These are phyloP conservation scores for Flaveria robusta DNA, from an alignment of 129 eudicot genomes.

Conservation along the genomic window DNA sequence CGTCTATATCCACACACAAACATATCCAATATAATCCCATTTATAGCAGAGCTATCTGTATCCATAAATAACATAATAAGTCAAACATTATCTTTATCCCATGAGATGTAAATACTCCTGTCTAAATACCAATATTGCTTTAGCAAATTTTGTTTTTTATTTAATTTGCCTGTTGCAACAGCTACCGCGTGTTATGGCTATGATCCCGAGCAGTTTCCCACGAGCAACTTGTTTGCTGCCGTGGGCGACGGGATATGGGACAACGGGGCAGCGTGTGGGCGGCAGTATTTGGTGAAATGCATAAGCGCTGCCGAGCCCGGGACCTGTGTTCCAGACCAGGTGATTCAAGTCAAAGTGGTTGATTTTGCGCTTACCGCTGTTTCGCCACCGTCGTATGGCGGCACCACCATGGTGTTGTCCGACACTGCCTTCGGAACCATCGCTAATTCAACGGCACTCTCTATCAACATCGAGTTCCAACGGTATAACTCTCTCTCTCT, in stretches of 20 bases:
- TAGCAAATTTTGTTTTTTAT: background rate
- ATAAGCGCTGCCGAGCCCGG: slow-evolving; percentile 46
- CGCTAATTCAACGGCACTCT: slow-evolving; percentile 33
- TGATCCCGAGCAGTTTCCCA: slow-evolving; percentile 61
- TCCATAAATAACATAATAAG: too few species aligned
- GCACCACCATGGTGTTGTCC: slow-evolving; percentile 56
- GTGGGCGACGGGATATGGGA: slow-evolving; percentile 79
- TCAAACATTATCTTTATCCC: too few species aligned
- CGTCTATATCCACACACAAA: background rate
- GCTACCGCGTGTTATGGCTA: slow-evolving; percentile 61
- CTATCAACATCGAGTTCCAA: slow-evolving; percentile 59
- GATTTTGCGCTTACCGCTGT: slow-evolving; percentile 38
- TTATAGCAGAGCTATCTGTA: too few species aligned
- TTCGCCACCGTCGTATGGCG: slow-evolving; percentile 31
- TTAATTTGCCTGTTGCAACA: slow-evolving; percentile 5
- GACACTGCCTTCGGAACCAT: slow-evolving; percentile 51
- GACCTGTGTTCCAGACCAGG: slow-evolving; percentile 39
- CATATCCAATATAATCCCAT: too few species aligned
- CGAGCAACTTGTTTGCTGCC: slow-evolving; percentile 65
- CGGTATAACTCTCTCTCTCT: slow-evolving; percentile 37
- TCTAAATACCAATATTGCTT: too few species aligned
- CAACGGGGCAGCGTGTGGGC: slow-evolving; percentile 76
- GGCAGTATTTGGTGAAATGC: slow-evolving; percentile 67
- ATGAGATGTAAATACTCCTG: too few species aligned
- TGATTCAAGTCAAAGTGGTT: slow-evolving; percentile 57